phyloP scores from a whole-genome alignment of 768 basidiomycete genomes.

The Trametes villosa region DNA sequence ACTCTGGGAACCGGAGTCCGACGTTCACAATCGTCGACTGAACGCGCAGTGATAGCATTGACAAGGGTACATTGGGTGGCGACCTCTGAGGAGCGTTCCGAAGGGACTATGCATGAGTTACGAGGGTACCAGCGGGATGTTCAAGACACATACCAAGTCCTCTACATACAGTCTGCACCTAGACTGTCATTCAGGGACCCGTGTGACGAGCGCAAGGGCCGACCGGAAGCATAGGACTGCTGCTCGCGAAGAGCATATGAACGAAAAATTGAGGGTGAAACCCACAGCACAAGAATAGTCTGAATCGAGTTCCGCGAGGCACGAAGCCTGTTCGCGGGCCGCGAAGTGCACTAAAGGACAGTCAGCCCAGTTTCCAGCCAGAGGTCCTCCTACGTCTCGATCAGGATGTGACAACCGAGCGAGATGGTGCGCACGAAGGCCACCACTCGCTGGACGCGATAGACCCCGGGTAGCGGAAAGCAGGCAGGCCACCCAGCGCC shows the following conservation, averaged over 20 bases:
- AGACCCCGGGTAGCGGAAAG: background rate
- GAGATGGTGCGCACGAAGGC: background rate
- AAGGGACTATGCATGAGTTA: no score
- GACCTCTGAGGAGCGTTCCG: background rate
- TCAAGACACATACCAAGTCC: no score
- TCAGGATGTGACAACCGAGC: background rate
- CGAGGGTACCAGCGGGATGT: no score
- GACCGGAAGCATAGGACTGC: background rate
- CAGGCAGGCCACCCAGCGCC: background rate
- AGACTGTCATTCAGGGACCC: no score
- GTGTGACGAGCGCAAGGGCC: no score
- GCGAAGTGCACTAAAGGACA: constrained; percentile 25
- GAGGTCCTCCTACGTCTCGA: background rate
- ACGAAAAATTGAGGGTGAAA: background rate
- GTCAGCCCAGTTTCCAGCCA: background rate
- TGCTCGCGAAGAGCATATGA: constrained; percentile 1
- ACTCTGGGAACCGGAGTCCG: constrained; percentile 66
- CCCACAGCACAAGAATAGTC: constrained; percentile 24
- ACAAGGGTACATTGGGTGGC: background rate
- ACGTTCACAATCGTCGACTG: constrained; percentile 55
- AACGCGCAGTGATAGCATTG: background rate
- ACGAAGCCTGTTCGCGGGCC: constrained; percentile 13
- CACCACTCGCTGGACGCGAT: background rate
- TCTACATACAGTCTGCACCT: no score
- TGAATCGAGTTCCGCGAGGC: constrained; percentile 24